phyloP scores from a whole-genome alignment of 2,329 filamentous ascomycete genomes.

The Penicillium sp. region DNA sequence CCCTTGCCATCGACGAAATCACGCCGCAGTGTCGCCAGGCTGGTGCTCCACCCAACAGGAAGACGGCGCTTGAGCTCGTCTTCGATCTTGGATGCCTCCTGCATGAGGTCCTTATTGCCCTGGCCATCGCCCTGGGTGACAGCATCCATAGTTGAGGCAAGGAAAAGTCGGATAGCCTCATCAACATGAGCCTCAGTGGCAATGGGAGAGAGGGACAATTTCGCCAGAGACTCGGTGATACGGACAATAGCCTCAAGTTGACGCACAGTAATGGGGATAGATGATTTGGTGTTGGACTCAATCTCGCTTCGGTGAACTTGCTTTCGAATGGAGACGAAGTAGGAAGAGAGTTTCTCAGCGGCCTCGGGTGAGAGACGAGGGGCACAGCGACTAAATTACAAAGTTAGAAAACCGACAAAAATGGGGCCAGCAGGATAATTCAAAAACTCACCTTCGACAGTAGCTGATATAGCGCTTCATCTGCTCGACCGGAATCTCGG shows the following conservation, averaged over 20 bases:
- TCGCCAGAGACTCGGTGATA: conserved; percentile 93
- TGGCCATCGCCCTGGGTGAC: conserved; percentile 84
- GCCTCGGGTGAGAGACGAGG: conserved; percentile 87
- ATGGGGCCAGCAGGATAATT: background rate
- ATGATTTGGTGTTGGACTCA: conserved; percentile 84
- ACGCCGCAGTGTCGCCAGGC: conserved; percentile 75
- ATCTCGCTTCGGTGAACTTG: conserved; percentile 91
- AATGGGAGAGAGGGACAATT: conserved; percentile 79
- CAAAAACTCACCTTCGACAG: conserved; percentile 79
- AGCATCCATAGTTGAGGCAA: conserved; percentile 96
- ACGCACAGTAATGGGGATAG: conserved; percentile 95
- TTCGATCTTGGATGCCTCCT: conserved; percentile 84
- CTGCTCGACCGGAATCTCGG: conserved; percentile 90
- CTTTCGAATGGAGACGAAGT: conserved; percentile 93
- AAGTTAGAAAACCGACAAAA: conserved; percentile 12
- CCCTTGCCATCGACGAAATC: conserved; percentile 93
- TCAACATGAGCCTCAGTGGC: conserved; percentile 92
- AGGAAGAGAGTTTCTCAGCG: conserved; percentile 91
- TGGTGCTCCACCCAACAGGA: conserved; percentile 94
- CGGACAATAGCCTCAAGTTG: conserved; percentile 96
- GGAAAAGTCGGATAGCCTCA: conserved; percentile 93
- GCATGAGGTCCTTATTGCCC: conserved; percentile 83
- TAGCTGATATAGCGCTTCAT: conserved; percentile 98
- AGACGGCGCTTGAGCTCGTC: conserved; percentile 82
- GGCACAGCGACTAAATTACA: conserved; percentile 70